Base-by-base conservation (phyloP, 2,329 filamentous ascomycete genomes). In the Botryotinia convoluta region DNA sequence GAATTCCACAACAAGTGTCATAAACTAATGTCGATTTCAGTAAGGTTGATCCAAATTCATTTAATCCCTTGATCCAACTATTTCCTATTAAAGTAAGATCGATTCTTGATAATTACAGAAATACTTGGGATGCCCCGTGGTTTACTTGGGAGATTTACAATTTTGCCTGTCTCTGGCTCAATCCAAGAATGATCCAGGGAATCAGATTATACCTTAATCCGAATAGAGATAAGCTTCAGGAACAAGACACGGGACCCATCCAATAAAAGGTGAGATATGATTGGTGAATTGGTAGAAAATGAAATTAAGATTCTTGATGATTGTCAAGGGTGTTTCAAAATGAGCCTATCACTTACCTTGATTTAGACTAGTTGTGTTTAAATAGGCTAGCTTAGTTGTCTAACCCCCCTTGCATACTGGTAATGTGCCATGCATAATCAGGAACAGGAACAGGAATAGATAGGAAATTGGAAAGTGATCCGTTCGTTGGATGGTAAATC, bases 371-470 rank as follows among this genome's bases (percentile, higher is more conserved):
- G 48, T 10, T 1, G 6, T 51, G 1, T 1, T 1, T 3, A n/a
- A 16, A 3, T 16, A 12, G 48, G 26, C 3, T 61, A 61, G 59
- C 12, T 2, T 18, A 8, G 26, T 6, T 32, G 26, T 54, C n/a
- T 5, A 3, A 18, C 22, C 35, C 59, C 59, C 59, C 59, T 62
- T n/a, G 60, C 60, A 39, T 10, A 4, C 26, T 62, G 60, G 37
- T 62, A 62, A 62, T 39, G 60, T 62, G 60, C 35, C 35, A 39
- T 39, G 60, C 35, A 62, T 39, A 62, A n/a, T n/a, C 60, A 62
- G 60, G 32, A 35, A 26, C 35, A 26, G 32, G 59, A 12, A 22
- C 22, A 37, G 29, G 20, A 35, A 60, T 14, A 37, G 20, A 61
- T 35, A 26, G 35, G 35, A 39, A 39, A 61, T 61, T 39, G 59